Evolutionary conservation across 139 green algal genomes (phyloP), one percentile per base, ranked within the genome.

Genomic region (Eudorina sp.): DNA sequence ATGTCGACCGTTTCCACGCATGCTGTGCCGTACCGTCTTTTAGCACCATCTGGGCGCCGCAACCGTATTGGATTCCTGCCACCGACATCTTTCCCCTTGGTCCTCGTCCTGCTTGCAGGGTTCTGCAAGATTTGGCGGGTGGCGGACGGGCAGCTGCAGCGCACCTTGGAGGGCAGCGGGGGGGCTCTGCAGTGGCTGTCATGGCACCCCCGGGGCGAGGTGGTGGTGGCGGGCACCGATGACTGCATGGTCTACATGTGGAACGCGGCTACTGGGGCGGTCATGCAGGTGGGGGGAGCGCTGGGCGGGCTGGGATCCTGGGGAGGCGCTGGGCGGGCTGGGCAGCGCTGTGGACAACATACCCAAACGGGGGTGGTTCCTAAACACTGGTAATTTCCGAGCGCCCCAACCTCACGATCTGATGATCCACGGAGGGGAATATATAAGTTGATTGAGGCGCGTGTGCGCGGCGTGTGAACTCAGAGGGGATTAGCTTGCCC

Each of bases 241-340:
- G 98, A 99, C 92, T 98, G 97, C 90, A 97, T 94, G 8, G 89
- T 93, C 31, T 99, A 97, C 97, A 99, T 99, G 97, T 99, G 97
- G 97, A 95, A 97, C 68, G 97, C 96, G n/a, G 74, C 91, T 38
- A 95, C 85, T 23, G 97, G 95, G 3, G 89, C 82, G 8, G 97
- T 93, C 89, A 99, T 99, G 98, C 94, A 98, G 90, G 96, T 94
- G 86, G 43, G 78, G 40, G 31, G 21, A 19, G 38, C 38, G 38
- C 27, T 13, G 64, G 29, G 29, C 8, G 31, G 64, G 64, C 13
- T 29, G n/a, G n/a, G n/a, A n/a, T n/a, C n/a, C n/a, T n/a, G 29
- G 43, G 64, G 64, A 36, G 36, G 11, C 36, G n/a, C 27, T 45
- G 45, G 27, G 73, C 9, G 43, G 25, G 45, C 41, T 40, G 41